Conservation (phyloP, 441 rosid species). For the Corymbia calophylla region DNA sequence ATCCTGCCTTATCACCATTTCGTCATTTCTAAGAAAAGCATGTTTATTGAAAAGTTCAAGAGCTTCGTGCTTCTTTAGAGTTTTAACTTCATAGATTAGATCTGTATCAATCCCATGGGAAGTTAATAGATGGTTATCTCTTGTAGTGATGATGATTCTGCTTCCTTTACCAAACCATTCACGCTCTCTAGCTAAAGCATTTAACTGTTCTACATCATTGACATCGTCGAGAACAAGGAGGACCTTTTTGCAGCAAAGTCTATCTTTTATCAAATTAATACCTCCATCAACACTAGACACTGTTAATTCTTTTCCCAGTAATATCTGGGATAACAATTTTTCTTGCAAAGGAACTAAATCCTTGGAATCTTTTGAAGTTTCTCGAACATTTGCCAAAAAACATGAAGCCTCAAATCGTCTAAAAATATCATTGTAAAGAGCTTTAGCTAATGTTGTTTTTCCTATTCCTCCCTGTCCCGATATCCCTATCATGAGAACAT, state of each 20-base stretch:
- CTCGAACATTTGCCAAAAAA: not conserved
- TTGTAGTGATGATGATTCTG: not conserved
- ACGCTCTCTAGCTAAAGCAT: not conserved
- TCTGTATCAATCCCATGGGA: not conserved
- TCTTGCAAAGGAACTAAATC: not conserved
- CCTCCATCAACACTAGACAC: not conserved
- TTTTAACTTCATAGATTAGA: not conserved
- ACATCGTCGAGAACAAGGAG: not conserved
- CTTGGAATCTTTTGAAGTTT: not conserved
- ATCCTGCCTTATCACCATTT: not conserved
- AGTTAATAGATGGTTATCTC: not conserved
- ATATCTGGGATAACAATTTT: no score
- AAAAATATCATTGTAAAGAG: not conserved
- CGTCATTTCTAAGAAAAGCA: not conserved
- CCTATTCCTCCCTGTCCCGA: not conserved
- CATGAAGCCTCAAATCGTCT: not conserved
- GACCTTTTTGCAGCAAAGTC: fast-evolving
- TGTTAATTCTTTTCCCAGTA: not conserved
- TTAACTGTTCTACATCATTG: fast-evolving
- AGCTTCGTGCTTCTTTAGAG: not conserved
- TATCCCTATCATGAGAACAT: not conserved
- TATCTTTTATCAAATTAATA: fast-evolving
- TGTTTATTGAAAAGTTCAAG: not conserved
- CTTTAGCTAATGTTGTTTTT: not conserved
- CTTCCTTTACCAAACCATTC: not conserved